Evolutionary conservation across 2,329 filamentous ascomycete genomes (phyloP).

Genomic region (Pseudocercospora vitis): DNA sequence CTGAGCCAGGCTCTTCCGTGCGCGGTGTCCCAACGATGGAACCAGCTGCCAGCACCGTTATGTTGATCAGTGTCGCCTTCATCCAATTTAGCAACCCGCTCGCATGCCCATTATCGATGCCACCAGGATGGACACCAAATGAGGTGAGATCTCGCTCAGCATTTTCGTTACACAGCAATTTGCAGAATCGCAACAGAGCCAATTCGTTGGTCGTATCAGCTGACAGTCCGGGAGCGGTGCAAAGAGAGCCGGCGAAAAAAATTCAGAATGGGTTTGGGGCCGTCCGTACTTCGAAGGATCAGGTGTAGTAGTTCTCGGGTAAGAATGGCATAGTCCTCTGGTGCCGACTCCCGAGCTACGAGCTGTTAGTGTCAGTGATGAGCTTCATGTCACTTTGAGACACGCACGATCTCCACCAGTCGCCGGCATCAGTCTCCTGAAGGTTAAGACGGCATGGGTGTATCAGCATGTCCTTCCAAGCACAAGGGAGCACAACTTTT

Average conservation of each 20-base stretch:
- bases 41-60: conserved; percentile 35
- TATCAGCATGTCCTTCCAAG: no score
- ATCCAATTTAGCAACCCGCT: conserved; percentile 38
- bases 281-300: conserved; percentile 28
- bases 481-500: no score
- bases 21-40: conserved; percentile 38
- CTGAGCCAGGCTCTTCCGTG: conserved; percentile 42
- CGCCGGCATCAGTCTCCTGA: conserved; percentile 35
- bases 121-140: conserved; percentile 50
- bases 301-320: conserved; percentile 46
- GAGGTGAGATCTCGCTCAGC: conserved; percentile 30
- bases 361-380: background rate
- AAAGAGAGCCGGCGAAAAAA: conserved; percentile 44
- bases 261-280: conserved; percentile 45
- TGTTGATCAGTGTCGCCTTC: conserved; percentile 32
- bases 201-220: conserved; percentile 52
- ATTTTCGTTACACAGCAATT: conserved; percentile 50
- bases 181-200: conserved; percentile 47
- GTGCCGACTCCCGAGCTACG: conserved; percentile 44
- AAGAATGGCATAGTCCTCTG: conserved; percentile 43
- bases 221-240: conserved; percentile 31
- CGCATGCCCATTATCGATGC: conserved; percentile 47
- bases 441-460: no score
- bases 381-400: background rate
- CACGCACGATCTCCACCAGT: conserved; percentile 46